Percentiles rank a stretch among this genome's conserved stretches.
These are phyloP conservation scores for Poa annua DNA, from an alignment of 176 grass and related monocot species.

Conservation along the genomic window DNA sequence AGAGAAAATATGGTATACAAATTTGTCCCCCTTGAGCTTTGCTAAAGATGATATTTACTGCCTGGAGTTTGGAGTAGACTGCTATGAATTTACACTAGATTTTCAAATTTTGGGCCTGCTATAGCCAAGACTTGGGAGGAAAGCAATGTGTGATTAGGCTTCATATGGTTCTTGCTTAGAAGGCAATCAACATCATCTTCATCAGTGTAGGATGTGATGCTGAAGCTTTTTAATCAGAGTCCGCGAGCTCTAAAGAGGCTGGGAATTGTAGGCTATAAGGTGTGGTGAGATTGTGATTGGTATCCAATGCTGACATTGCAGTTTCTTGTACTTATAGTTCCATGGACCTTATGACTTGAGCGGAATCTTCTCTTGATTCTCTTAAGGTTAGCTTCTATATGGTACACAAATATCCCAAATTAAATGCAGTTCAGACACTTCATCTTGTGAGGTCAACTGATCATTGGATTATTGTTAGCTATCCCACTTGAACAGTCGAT, in stretches of 20 bases:
- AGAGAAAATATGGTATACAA: not conserved
- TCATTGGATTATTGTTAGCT: not conserved
- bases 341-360: not conserved
- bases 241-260: not conserved
- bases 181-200: constrained; percentile 23
- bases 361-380: not conserved
- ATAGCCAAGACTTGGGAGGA: constrained; percentile 20
- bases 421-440: not conserved
- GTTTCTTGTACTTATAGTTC: not conserved
- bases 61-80: not conserved
- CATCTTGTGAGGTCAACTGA: not conserved
- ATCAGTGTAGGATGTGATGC: not conserved
- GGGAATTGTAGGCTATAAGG: not conserved
- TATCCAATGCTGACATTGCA: not conserved
- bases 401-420: not conserved
- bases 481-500: not conserved
- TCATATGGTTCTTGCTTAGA: constrained; percentile 35
- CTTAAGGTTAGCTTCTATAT: not conserved
- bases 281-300: constrained; percentile 8
- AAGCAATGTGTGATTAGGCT: constrained; percentile 41
- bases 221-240: constrained; percentile 22
- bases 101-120: not conserved
- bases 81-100: not conserved
- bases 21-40: not conserved
- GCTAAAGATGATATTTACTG: constrained; percentile 16